These are phyloP conservation scores for Hortaea sp. DNA, from an alignment of 2,329 filamentous ascomycete species.

Conservation along the genomic window DNA sequence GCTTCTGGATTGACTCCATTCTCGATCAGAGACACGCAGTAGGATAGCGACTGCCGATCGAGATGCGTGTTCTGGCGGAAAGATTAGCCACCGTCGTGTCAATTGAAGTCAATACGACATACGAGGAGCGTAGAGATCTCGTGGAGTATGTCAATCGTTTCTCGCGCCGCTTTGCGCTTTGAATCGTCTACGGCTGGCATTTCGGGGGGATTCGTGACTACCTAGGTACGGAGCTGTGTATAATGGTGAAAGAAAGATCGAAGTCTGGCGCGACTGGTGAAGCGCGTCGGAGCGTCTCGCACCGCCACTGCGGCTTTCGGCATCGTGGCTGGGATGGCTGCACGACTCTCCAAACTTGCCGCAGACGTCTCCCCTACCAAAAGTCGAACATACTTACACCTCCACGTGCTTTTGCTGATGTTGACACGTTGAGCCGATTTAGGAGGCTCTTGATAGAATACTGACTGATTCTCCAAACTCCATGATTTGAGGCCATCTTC, in stretches of 20 bases:
- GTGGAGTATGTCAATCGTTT: slow-evolving; percentile 56
- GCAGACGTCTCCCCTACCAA: too few relatives aligned
- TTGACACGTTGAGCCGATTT: too few relatives aligned
- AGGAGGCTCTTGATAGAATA: too few relatives aligned
- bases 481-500: too few relatives aligned
- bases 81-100: background rate
- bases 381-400: too few relatives aligned
- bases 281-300: background rate
- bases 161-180: slow-evolving; percentile 67
- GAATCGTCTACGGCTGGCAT: slow-evolving; percentile 40
- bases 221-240: background rate
- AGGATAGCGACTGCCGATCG: slow-evolving; percentile 79
- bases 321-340: background rate
- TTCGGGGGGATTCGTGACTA: background rate
- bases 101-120: slow-evolving; percentile 21
- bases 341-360: too few relatives aligned
- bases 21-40: slow-evolving; percentile 94
- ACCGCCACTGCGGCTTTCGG: background rate
- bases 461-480: too few relatives aligned
- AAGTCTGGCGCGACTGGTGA: too few relatives aligned
- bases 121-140: slow-evolving; percentile 87
- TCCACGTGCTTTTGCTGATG: too few relatives aligned
- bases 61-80: slow-evolving; percentile 73
- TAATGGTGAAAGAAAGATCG: background rate
- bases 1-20: slow-evolving; percentile 96